phyloP scores from a whole-genome alignment of 441 rosid genomes.

The Capsella rubella region DNA sequence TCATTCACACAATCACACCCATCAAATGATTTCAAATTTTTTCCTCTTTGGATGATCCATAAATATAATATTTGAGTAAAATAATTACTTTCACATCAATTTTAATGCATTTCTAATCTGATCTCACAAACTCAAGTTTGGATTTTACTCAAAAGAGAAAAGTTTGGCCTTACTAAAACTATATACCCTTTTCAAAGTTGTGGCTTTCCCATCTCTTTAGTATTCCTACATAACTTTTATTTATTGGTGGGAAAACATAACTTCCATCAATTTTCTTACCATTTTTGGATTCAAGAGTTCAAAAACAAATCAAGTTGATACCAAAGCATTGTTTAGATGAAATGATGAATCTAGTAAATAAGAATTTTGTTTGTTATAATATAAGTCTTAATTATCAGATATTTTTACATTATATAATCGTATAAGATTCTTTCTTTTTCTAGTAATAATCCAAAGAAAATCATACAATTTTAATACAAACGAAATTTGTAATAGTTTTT shows the following conservation, averaged over 20 bases:
- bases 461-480: constrained; percentile 18
- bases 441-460: constrained; percentile 33
- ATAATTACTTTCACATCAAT: constrained; percentile 21
- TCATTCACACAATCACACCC: constrained; percentile 48
- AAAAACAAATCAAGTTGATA: constrained; percentile 38
- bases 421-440: constrained; percentile 23
- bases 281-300: constrained; percentile 37
- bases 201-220: constrained; percentile 26
- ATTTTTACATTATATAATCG: constrained; percentile 17
- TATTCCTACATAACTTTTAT: constrained; percentile 18
- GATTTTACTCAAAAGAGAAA: constrained; percentile 40
- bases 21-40: constrained; percentile 42
- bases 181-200: constrained; percentile 30
- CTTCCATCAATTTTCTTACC: constrained; percentile 36
- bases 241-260: constrained; percentile 24
- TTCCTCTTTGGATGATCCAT: constrained; percentile 28
- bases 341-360: constrained; percentile 31
- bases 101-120: constrained; percentile 27
- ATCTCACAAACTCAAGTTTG: constrained; percentile 37
- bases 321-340: constrained; percentile 24
- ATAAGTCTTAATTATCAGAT: constrained; percentile 32
- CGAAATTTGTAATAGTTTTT: constrained; percentile 10
- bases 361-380: neutral
- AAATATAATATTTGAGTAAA: constrained; percentile 8
- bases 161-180: constrained; percentile 42